These are phyloP conservation scores for Kodamaea hsintzibuensis DNA, from an alignment of 805 yeast species.

Conservation along the genomic window DNA sequence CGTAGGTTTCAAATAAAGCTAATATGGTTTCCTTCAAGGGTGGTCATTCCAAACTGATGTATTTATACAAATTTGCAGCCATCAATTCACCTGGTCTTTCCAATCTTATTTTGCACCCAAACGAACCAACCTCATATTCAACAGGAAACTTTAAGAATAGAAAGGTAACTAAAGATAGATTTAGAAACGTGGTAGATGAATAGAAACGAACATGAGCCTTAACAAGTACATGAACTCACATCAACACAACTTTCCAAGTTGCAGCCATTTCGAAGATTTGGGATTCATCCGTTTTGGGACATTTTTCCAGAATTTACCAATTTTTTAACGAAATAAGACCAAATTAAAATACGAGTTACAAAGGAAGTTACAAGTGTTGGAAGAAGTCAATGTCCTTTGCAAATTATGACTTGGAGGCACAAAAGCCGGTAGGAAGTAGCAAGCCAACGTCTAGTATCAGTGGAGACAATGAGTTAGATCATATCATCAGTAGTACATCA, in stretches of 20 bases:
- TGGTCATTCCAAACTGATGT: neutral
- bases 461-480: conserved; percentile 30
- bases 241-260: neutral
- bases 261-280: neutral
- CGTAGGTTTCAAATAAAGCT: neutral
- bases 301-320: neutral
- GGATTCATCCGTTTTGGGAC: neutral
- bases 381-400: conserved; percentile 51
- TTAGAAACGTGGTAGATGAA: neutral
- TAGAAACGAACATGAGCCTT: too few relatives aligned
- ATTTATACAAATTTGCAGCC: neutral
- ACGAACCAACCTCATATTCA: neutral
- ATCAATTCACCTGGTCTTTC: neutral
- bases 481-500: conserved; percentile 36
- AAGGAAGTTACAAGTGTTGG: neutral
- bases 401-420: conserved; percentile 52
- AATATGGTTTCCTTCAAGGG: neutral
- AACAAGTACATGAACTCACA: neutral
- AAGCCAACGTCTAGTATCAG: neutral
- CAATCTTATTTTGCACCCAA: neutral
- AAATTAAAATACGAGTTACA: neutral
- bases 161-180: neutral
- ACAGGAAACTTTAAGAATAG: neutral
- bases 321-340: neutral
- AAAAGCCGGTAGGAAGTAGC: conserved; percentile 23